Conservation (phyloP, 441 rosid genomes). For the Corymbia calophylla region DNA sequence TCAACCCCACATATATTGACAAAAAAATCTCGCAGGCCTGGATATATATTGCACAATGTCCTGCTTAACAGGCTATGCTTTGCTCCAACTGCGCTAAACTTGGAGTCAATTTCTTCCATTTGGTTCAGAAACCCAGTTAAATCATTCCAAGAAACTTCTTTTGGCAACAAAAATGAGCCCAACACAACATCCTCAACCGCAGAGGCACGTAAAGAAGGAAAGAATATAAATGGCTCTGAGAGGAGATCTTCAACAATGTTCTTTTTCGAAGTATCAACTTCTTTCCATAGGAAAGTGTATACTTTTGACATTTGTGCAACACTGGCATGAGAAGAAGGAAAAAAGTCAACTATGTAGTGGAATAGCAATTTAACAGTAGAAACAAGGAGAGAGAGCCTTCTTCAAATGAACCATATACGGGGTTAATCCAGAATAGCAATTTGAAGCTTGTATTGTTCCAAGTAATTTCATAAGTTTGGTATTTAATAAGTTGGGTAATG, state of each 20-base stretch:
- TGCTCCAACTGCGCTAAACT: neutral
- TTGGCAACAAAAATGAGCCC: neutral
- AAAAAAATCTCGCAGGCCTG: conserved; percentile 3
- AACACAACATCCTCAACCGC: neutral
- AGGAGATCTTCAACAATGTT: neutral
- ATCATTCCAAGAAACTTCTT: conserved; percentile 1
- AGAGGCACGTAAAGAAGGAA: neutral
- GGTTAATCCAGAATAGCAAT: neutral
- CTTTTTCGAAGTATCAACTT: neutral
- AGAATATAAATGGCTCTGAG: neutral
- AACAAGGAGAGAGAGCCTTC: neutral
- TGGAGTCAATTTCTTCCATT: neutral
- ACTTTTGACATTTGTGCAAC: neutral
- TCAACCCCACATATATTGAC: conserved; percentile 1
- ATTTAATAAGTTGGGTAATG: neutral
- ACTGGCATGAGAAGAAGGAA: neutral
- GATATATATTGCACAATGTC: conserved; percentile 3
- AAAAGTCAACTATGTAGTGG: neutral
- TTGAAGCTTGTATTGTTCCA: neutral
- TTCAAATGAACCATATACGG: neutral
- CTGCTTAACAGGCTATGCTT: neutral
- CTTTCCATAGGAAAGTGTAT: conserved; percentile 1
- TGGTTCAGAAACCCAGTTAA: neutral
- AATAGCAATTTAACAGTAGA: neutral
- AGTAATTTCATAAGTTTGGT: neutral